These are phyloP conservation scores for Auricularia sp. DNA, from an alignment of 768 basidiomycete genomes.

Conservation along the genomic window DNA sequence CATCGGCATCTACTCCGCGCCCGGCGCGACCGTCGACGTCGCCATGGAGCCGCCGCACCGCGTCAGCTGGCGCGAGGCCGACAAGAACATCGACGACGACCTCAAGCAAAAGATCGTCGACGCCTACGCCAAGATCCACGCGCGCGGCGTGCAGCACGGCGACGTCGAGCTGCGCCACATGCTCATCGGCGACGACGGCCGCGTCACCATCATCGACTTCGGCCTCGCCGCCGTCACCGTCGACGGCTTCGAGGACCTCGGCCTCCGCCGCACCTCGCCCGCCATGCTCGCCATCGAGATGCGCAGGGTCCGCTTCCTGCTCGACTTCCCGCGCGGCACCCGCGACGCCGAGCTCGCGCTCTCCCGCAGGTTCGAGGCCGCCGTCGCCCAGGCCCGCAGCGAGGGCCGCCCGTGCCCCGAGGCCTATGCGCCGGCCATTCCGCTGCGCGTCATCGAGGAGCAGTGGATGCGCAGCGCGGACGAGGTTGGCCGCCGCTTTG, in stretches of 20 bases:
- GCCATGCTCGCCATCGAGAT: conserved; percentile 41
- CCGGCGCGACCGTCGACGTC: conserved; percentile 30
- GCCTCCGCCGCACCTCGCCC: conserved; percentile 27
- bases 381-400: background rate
- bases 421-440: background rate
- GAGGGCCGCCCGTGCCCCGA: background rate
- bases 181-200: conserved; percentile 44
- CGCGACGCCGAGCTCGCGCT: background rate
- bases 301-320: conserved; percentile 44
- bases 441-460: background rate
- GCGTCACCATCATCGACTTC: conserved; percentile 49
- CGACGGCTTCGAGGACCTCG: conserved; percentile 22
- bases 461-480: background rate
- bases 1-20: conserved; percentile 35
- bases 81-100: conserved; percentile 37
- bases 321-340: conserved; percentile 25
- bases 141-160: conserved; percentile 38
- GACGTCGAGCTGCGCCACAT: conserved; percentile 41
- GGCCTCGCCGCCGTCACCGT: conserved; percentile 25
- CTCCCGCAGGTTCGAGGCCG: background rate
- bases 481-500: background rate
- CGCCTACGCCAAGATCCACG: conserved; percentile 41
- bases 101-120: conserved; percentile 44
- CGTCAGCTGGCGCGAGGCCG: conserved; percentile 54
- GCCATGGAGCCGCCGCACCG: conserved; percentile 48